Evolutionary conservation across 1,139 yeast species (phyloP), one percentile per base, ranked within the genome.

Genomic region (Suhomyces guaymorum): DNA sequence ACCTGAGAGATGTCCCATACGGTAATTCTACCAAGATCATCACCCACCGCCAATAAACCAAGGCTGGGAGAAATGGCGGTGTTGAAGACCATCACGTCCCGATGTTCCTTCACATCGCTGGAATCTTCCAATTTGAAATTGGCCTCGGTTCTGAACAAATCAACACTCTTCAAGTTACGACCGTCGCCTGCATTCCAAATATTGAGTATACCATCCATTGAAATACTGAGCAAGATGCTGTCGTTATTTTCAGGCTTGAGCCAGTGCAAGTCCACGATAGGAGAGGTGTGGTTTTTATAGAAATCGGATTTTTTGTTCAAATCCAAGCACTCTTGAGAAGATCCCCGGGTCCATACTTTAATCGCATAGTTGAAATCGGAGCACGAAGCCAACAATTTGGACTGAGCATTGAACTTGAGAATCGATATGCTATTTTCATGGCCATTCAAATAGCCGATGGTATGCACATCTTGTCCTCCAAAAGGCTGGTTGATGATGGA

Each of bases 261-360:
- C 89, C 90, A 83, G 15, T 59, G 56, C 10, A 80, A 63, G 10
- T 66, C 70, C 0, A 80, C 63, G 3, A 83, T 64, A 4, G 86
- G 82, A 27, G 80, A 74, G 0, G 75, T 59, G 50, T 81, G 86
- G 0, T 52, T 46, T 34, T 51, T 54, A n/a, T 47, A 21, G 32
- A 28, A 8, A 20, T 46, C 32, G 31, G 40, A 29, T 35, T 49
- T 22, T 15, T 43, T 48, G 33, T 55, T 60, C 26, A 70, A 48
- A 27, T 59, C 65, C 11, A 61, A 42, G n/a, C 59, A 51, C 21
- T 66, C 70, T 36, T 73, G 78, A 14, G 77, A 60, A 17, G 78
- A 73, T 15, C 75, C 72, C 19, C 86, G 80, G 48, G 71, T 74
- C 96, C 96, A 89, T 11, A 88, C 66, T 47, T 87, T 75, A 8